Evolutionary conservation across 345 rosid genomes (phyloP), one percentile per base, ranked within the genome.

Genomic region (Pseudoturritis turrita): DNA sequence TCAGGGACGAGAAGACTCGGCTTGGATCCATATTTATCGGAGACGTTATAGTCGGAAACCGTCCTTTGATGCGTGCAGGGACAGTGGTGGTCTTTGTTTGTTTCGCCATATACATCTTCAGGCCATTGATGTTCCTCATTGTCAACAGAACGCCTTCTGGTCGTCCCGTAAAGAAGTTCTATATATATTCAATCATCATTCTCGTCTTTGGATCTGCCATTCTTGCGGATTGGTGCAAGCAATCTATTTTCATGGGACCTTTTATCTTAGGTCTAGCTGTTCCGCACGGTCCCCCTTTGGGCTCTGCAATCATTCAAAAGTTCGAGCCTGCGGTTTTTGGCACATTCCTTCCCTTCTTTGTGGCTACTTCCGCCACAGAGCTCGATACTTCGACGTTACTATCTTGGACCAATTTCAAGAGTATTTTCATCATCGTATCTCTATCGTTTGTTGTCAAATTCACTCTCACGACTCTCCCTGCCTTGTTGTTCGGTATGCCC

Each of bases 201-300:
- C 29, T 85, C 19, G 73, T 80, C 19, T 44, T 81, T 13, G 72
- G 36, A 23, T 74, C 72, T 11, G 65, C 29, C 7, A 40, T 25
- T 72, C 59, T 33, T 22, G 78, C 50, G 26, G 79, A 72, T 1
- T 52, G 39, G 55, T 55, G 66, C 46, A 62, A 22, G 7, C 79
- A 64, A 15, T 44, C 75, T 61, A 36, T 76, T 2, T 23, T 81
- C 5, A 25, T 80, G 9, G 88, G 86, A 26, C 80, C 83, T 14
- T 75, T 79, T 11, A 54, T 77, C 31, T 44, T 82, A 7, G 86
- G 88, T 6, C 19, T 81, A 15, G 81, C 80, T 2, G 76, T 82
- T 0, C 88, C 88, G 0, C 77, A 77, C 5, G 88, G 88, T 0
- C 84, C 83, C 0, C 88, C 86, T 3, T 36, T 85, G 17, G 86